Evolutionary conservation across 2,329 filamentous ascomycete genomes (phyloP).

Genomic region (Ampelomyces quisqualis): DNA sequence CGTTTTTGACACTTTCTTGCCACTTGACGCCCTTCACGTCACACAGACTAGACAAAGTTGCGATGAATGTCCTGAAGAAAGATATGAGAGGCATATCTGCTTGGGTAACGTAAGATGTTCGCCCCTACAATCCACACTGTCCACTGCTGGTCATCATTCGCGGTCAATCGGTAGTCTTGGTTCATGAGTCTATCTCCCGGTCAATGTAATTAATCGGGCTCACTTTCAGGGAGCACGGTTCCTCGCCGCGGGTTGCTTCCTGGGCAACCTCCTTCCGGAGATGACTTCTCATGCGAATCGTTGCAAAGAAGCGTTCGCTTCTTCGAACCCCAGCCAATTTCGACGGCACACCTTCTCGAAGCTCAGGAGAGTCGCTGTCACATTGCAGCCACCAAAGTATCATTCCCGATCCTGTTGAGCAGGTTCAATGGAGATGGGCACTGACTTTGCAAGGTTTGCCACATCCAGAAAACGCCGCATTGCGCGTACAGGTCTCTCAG

Average conservation of each 20-base stretch:
- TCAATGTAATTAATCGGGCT: not conserved
- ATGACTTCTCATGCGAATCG: constrained; percentile 30
- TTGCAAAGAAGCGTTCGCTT: constrained; percentile 16
- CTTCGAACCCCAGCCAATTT: constrained; percentile 9
- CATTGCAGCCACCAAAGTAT: constrained; percentile 3
- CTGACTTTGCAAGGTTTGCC: not conserved
- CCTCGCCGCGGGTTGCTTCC: constrained; percentile 5
- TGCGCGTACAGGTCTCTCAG: not conserved
- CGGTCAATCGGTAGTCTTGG: too few species aligned
- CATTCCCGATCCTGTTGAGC: not conserved
- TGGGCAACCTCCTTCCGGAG: constrained; percentile 20
- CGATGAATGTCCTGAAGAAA: constrained; percentile 13
- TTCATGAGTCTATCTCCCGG: not conserved
- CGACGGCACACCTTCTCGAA: constrained; percentile 27
- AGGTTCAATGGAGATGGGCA: not conserved
- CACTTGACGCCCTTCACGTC: constrained; percentile 11
- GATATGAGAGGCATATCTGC: constrained; percentile 3
- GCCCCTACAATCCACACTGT: too few species aligned
- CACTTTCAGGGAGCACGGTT: not conserved
- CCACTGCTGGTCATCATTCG: too few species aligned
- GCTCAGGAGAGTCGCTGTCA: not conserved
- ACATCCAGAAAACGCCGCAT: constrained; percentile 3
- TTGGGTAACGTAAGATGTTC: constrained; percentile 4
- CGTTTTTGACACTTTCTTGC: constrained; percentile 17
- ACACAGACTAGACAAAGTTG: too few species aligned